Evolutionary conservation across 768 basidiomycete species (phyloP), one percentile per base, ranked within the genome.

Genomic region (Tricholoma bakamatsutake): DNA sequence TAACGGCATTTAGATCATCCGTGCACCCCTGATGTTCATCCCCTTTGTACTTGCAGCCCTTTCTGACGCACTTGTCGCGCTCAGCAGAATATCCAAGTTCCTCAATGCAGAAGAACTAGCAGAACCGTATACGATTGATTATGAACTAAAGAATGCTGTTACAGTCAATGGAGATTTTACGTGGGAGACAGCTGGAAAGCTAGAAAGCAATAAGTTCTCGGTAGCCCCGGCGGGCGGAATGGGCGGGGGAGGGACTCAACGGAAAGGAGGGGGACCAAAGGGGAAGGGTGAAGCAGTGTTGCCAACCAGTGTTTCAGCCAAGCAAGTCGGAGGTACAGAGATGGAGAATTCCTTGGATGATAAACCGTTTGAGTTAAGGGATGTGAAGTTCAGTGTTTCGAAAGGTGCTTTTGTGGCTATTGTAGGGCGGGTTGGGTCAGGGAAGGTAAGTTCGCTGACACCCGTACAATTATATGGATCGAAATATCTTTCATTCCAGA

Each of bases 351-450:
- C 58, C 43, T 59, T 52, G 28, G 68, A 76, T 40, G 77, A 80
- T 54, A 73, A 71, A 54, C 82, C 82, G 0, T 86, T 85, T 58
- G 70, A 74, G 52, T 63, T 86, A 49, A 72, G 68, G 40, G 67
- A 75, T 57, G 63, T 86, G 52, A 71, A 76, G 53, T 57, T 85
- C 33, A 61, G 64, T 45, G 65, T 84, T 39, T 74, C 74, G 2
- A 74, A 69, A 56, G 87, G 88, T 12, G 71, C 84, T 31, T 81
- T 90, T 31, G 75, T 88, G 6, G 85, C 82, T 1, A 81, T 90
- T 27, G 84, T 90, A n/a, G 89, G 89, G 13, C 76, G 79, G 9
- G 84, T 90, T 31, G 88, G 88, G 0, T 82, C 81, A 40, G 89
- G 89, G 28, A 90, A 90, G 72, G 79, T 82, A 35, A 4, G 65